Conservation (phyloP, 768 basidiomycete genomes). For the Rhizopogon sp. region DNA sequence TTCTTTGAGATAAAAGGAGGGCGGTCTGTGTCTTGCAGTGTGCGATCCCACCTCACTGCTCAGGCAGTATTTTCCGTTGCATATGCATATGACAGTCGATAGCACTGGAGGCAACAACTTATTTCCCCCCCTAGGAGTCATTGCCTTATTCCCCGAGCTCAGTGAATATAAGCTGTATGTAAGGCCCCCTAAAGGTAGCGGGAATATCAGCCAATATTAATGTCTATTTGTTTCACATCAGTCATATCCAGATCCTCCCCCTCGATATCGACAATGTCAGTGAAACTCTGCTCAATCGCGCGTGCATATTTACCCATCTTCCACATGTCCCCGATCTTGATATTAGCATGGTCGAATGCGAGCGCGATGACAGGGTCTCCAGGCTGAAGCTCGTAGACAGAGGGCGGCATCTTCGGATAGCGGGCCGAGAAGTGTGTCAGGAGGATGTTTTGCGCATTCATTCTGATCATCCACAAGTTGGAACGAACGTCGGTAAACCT, state of each 20-base stretch:
- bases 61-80: too few species aligned
- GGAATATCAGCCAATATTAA: not conserved
- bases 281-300: conserved; percentile 60
- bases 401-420: conserved; percentile 79
- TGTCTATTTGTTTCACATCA: conserved; percentile 11
- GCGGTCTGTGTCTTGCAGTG: too few species aligned
- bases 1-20: too few species aligned
- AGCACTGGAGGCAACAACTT: too few species aligned
- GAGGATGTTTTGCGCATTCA: conserved; percentile 81
- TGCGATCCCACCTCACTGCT: too few species aligned
- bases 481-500: not conserved
- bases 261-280: conserved; percentile 48
- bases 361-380: conserved; percentile 54
- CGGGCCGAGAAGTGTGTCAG: conserved; percentile 95
- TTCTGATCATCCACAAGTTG: conserved; percentile 39
- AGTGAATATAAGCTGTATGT: too few species aligned
- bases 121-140: too few species aligned
- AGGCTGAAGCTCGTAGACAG: conserved; percentile 18
- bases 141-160: too few species aligned
- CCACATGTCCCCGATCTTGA: conserved; percentile 79
- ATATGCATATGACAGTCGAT: too few species aligned
- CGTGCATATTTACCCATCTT: conserved; percentile 74
- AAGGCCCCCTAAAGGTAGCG: too few species aligned
- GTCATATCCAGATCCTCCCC: conserved; percentile 22
- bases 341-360: conserved; percentile 75